Evolutionary conservation across 495 filamentous ascomycete genomes (phyloP), one percentile per base, ranked within the genome.

Genomic region (Rhizodiscina lignyota): DNA sequence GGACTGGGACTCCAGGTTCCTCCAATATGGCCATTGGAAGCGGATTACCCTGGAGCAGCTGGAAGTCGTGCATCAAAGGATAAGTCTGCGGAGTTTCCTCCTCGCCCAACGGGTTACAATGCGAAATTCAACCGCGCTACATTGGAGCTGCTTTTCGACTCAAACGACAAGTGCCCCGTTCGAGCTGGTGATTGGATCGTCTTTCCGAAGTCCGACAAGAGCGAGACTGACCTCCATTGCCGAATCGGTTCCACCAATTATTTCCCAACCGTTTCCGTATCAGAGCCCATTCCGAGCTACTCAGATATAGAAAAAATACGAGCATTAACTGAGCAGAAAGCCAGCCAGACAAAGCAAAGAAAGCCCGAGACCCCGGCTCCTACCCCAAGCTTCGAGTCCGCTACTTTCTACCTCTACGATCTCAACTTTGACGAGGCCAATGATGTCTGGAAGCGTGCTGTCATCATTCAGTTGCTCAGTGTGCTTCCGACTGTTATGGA

Each of bases 1-100:
- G 80, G 83, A 0, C 66, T 86, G 45, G 66, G 63, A 22, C 57
- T 86, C n/a, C 62, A 54, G 35, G 72, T 86, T n/a, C 81, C 83
- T 18, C 36, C 4, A 8, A 17, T 10, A 10, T 18, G 30, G 34
- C 34, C 11, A 8, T 5, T 10, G 16, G 18, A n/a, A 39, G 20
- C 13, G 2, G 3, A 31, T 37, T 28, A 28, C n/a, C 24, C n/a
- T 8, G 8, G 24, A 28, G 11, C 20, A 36, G 13, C 32, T 17
- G 5, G n/a, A n/a, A n/a, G n/a, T n/a, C n/a, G n/a, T n/a, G n/a
- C n/a, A n/a, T n/a, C n/a, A n/a, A n/a, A n/a, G n/a, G n/a, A n/a
- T n/a, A n/a, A n/a, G n/a, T n/a, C n/a, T n/a, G n/a, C n/a, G n/a
- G n/a, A n/a, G n/a, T n/a, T n/a, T n/a, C n/a, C n/a, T n/a, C n/a